These are phyloP conservation scores for Pyracantha coccinea DNA, from an alignment of 331 rosid genomes.

Conservation along the genomic window DNA sequence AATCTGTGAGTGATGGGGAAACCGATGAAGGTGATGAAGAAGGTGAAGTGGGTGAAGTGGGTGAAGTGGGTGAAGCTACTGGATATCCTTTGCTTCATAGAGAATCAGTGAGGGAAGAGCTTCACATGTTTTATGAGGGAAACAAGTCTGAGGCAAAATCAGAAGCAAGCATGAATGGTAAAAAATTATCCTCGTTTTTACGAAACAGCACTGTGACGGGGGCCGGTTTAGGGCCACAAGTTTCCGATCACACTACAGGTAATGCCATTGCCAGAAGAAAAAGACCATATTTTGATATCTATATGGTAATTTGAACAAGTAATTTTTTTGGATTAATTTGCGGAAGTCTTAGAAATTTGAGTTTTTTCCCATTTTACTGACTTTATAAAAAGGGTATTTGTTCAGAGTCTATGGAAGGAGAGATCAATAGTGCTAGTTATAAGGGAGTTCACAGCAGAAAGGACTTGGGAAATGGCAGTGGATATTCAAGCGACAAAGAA, in stretches of 20 bases:
- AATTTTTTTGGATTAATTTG: neutral
- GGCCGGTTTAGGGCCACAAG: conserved; percentile 22
- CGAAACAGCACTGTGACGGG: conserved; percentile 21
- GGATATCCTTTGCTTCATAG: conserved; percentile 23
- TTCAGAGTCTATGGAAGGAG: conserved; percentile 51
- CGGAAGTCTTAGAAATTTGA: conserved; percentile 9
- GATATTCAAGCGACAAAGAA: conserved; percentile 33
- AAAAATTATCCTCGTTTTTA: conserved; percentile 28
- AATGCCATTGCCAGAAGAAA: conserved; percentile 17
- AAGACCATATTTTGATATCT: neutral
- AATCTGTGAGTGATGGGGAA: conserved; percentile 21
- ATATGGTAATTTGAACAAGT: neutral
- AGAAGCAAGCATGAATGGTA: conserved; percentile 28
- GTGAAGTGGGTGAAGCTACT: conserved; percentile 23
- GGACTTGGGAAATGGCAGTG: conserved; percentile 32
- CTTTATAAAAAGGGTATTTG: conserved; percentile 20
- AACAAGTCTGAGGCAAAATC: conserved; percentile 23
- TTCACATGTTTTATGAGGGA: conserved; percentile 67
- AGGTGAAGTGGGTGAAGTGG: conserved; percentile 25
- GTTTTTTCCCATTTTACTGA: conserved; percentile 12
- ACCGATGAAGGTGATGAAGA: conserved; percentile 27
- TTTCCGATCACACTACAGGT: conserved; percentile 44
- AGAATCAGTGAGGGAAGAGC: conserved; percentile 61
- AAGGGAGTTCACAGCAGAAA: conserved; percentile 31
- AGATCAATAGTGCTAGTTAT: conserved; percentile 17